phyloP scores from a whole-genome alignment of 768 basidiomycete species.

The Sarcodon aspratus region DNA sequence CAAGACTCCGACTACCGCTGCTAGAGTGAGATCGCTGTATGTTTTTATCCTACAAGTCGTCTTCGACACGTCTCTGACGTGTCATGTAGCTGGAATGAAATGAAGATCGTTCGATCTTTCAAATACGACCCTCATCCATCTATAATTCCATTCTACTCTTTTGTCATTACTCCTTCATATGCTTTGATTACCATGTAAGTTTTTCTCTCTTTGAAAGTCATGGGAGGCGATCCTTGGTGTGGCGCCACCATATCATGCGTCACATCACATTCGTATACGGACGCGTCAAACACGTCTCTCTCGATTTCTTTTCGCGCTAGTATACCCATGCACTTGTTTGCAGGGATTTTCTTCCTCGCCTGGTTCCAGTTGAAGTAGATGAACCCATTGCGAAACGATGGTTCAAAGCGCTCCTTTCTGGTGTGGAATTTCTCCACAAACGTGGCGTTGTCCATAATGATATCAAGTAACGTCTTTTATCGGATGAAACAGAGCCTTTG shows the following conservation, averaged over 20 bases:
- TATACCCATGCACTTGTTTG: neutral
- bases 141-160: constrained; percentile 87
- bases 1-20: constrained; percentile 73
- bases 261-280: neutral
- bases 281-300: neutral
- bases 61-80: neutral
- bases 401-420: constrained; percentile 76
- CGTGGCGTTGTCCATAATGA: constrained; percentile 88
- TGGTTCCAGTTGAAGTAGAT: constrained; percentile 81
- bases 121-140: constrained; percentile 83
- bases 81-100: constrained; percentile 82
- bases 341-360: constrained; percentile 81
- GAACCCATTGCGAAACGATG: constrained; percentile 69
- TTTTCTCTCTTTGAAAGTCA: neutral
- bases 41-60: constrained; percentile 14
- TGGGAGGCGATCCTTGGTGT: no score
- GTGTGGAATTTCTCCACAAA: constrained; percentile 72
- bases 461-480: constrained; percentile 59
- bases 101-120: constrained; percentile 87
- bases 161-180: constrained; percentile 86
- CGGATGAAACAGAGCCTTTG: constrained; percentile 1
- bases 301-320: neutral
- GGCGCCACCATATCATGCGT: neutral
- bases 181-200: constrained; percentile 89
- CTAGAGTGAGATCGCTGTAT: constrained; percentile 80